phyloP scores from a whole-genome alignment of 306 rosid genomes.

The Cucurbita moschata region DNA sequence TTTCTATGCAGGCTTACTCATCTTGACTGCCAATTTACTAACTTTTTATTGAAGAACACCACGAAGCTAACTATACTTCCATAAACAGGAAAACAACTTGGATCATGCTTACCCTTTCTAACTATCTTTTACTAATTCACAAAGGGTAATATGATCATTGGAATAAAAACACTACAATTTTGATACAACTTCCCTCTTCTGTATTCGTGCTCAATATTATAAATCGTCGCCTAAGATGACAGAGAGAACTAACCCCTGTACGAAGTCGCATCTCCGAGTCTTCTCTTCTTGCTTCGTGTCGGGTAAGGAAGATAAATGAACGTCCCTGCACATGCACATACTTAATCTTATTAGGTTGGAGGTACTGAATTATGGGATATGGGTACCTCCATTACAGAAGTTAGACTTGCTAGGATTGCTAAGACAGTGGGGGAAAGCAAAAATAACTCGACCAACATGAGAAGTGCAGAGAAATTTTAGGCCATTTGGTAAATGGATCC shows the following conservation, averaged over 20 bases:
- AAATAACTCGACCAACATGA: neutral
- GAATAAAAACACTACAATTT: neutral
- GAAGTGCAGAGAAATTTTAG: neutral
- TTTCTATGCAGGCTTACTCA: neutral
- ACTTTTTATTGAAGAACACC: neutral
- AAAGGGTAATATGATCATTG: neutral
- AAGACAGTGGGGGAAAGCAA: neutral
- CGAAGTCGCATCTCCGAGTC: slow-evolving; percentile 38
- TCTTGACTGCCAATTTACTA: neutral
- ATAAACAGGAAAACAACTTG: slow-evolving; percentile 8
- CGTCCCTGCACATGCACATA: slow-evolving; percentile 23
- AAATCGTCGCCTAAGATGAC: slow-evolving; percentile 34
- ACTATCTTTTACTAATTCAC: neutral
- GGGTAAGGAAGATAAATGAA: slow-evolving; percentile 20
- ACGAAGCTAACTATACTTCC: neutral
- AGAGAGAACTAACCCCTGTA: slow-evolving; percentile 41
- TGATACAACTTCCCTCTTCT: neutral
- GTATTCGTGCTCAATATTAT: slow-evolving; percentile 12
- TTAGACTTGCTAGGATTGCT: neutral
- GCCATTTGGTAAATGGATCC: neutral
- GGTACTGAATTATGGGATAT: neutral
- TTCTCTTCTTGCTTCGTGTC: slow-evolving; percentile 44
- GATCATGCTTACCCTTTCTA: neutral
- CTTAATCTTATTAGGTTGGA: neutral
- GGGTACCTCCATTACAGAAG: neutral